Base-by-base conservation (phyloP, 2,329 filamentous ascomycete genomes). In the Ophiostoma tasmaniense region DNA sequence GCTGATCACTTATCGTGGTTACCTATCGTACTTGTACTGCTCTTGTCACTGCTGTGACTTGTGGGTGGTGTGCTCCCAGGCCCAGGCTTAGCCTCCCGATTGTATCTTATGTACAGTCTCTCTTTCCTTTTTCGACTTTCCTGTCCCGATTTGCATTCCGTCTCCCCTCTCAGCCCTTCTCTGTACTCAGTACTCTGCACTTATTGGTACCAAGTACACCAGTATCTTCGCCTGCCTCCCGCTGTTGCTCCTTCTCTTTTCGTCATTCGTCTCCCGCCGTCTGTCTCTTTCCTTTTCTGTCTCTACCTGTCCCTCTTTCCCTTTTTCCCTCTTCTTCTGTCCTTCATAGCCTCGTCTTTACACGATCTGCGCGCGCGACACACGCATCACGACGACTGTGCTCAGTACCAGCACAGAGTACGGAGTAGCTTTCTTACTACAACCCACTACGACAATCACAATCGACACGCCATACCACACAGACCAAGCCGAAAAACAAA, bases 81-180 rank as follows among this genome's bases (percentile, higher is more conserved):
- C n/a, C n/a, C 52, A 25, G 33, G 5, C 33, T 33, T 8, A 33
- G 33, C 5, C 3, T 30, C 25, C 22, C 52, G 30, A 22, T 30
- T 28, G 59, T 33, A 20, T 28, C 50, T 8, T n/a, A n/a, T n/a
- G n/a, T n/a, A n/a, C n/a, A n/a, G n/a, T n/a, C 10, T 10, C n/a
- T n/a, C n/a, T 55, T 55, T 55, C 55, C 55, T 61, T 61, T 61
- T 61, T 61, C 55, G 55, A 55, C 50, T 28, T 55, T 55, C 59
- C 33, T 62, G 42, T 64, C 20, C n/a, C 61, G 61, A 37, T 35
- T 64, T 17, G 2, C 33, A 30, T 61, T 61, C 55, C 55, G 55
- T 61, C 55, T 61, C 55, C 14, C 25, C 33, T 17, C 61, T 37
- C 33, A 35, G 25, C 61, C 28, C 30, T 62, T 62, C 50, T 22